These are phyloP conservation scores for Fusarium pseudoanthophilum DNA, from an alignment of 2,329 filamentous ascomycete genomes.

Conservation along the genomic window DNA sequence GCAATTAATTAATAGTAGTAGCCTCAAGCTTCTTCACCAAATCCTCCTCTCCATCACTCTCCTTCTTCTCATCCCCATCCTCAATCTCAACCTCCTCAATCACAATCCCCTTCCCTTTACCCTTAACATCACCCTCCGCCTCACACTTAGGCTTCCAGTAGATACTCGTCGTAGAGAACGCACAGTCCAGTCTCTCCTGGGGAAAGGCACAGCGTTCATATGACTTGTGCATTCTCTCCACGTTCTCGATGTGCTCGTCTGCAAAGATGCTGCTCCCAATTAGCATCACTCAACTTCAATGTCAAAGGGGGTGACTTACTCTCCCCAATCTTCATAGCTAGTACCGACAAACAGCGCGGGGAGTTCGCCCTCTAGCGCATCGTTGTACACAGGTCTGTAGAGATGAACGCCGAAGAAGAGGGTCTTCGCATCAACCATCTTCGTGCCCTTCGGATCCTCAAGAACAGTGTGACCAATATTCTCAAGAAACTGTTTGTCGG, in stretches of 20 bases:
- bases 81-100: neutral
- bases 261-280: slow-evolving; percentile 18
- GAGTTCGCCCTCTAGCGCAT: slow-evolving; percentile 56
- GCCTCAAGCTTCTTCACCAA: slow-evolving; percentile 33
- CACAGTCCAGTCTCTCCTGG: slow-evolving; percentile 28
- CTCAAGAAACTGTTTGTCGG: slow-evolving; percentile 63
- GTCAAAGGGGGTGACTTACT: slow-evolving; percentile 49
- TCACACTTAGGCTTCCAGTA: slow-evolving; percentile 38
- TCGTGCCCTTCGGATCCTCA: slow-evolving; percentile 64
- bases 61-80: slow-evolving; percentile 1
- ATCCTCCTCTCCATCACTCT: neutral
- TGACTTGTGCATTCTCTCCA: slow-evolving; percentile 38
- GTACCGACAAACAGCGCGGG: slow-evolving; percentile 71
- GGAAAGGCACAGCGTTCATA: slow-evolving; percentile 38
- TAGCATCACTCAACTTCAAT: neutral
- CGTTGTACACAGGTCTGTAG: slow-evolving; percentile 63
- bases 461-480: slow-evolving; percentile 64
- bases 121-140: neutral
- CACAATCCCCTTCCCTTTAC: neutral
- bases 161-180: slow-evolving; percentile 44
- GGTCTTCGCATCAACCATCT: slow-evolving; percentile 58
- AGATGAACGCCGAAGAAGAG: slow-evolving; percentile 73
- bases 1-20: slow-evolving; percentile 14
- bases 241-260: slow-evolving; percentile 31
- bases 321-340: slow-evolving; percentile 61